Evolutionary conservation across 495 filamentous ascomycete genomes (phyloP).

Genomic region (Neurospora tetrasperma): DNA sequence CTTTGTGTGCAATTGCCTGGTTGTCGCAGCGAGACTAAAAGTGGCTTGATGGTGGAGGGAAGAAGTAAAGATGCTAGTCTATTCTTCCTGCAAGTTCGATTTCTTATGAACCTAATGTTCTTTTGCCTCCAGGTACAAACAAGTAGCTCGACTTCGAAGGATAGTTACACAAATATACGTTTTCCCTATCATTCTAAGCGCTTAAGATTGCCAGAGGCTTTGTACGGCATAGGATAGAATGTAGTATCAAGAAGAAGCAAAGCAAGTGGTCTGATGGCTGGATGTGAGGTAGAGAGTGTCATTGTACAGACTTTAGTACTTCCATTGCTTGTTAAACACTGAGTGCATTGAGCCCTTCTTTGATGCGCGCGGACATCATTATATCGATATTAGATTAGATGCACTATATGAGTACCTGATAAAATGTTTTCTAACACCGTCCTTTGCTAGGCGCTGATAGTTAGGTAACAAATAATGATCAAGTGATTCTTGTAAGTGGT

Average conservation of each 20-base stretch:
- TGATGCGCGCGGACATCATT: too few relatives aligned
- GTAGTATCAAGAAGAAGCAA: neutral
- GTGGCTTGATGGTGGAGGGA: neutral
- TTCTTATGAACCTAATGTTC: neutral
- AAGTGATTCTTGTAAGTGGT: too few relatives aligned
- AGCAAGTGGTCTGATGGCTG: neutral
- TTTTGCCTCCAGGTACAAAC: neutral
- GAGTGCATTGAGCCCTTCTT: too few relatives aligned
- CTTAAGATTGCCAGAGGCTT: neutral
- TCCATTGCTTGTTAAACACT: too few relatives aligned
- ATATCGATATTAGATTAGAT: too few relatives aligned
- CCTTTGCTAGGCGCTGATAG: too few relatives aligned
- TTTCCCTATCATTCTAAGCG: neutral
- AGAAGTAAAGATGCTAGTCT: neutral
- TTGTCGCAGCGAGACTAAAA: neutral
- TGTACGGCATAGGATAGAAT: neutral
- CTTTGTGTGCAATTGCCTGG: neutral
- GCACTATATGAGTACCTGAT: too few relatives aligned
- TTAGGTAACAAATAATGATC: too few relatives aligned
- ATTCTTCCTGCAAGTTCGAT: neutral
- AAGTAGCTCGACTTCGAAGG: neutral
- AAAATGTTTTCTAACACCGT: too few relatives aligned
- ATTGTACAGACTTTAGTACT: too few relatives aligned
- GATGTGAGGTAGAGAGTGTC: neutral
- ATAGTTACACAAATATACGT: neutral